Evolutionary conservation across 1,139 yeast species (phyloP), one percentile per base, ranked within the genome.

Genomic region (Eremothecium coryli): DNA sequence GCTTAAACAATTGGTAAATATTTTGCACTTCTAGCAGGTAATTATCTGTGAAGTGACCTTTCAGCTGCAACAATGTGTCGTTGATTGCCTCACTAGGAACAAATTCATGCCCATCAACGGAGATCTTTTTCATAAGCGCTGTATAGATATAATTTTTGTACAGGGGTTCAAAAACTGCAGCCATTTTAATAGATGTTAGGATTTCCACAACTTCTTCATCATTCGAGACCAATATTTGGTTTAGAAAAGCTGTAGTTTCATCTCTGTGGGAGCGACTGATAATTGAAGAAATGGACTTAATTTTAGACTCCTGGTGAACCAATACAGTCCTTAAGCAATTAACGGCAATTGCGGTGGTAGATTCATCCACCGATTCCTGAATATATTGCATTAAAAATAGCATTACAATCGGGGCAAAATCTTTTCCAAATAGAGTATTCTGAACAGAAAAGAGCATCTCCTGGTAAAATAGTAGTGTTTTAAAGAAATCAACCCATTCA

Each of bases 381-480:
- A 35, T 21, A 11, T n/a, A 6, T n/a, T 12, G n/a, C n/a, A 16
- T 21, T 15, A 59, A 35, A 10, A 56, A 50, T 23, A 56, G 54
- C 13, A 58, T 42, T 1, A 58, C 36, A 17, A 48, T 29, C 3
- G 47, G 39, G 0, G 48, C 23, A 5, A 43, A 37, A 7, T 37
- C 41, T 3, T 36, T 27, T 12, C 44, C 41, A 4, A 42, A 15
- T n/a, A 14, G 10, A 7, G 12, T 18, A 8, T 13, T n/a, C 2
- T 59, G 65, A 5, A 46, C 49, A 10, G 57, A 54, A 37, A 71
- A 61, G 9, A 70, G 49, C 1, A 62, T 51, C 13, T 64, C 58
- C 43, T 71, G 77, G 24, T 70, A 59, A 39, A 70, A 71, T 23
- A 72, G 58, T 4, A 58, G 26, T 9, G 44, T 37, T 18, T 52